Conservation (phyloP, 441 rosid genomes). For the Pelargonium citronellum region DNA sequence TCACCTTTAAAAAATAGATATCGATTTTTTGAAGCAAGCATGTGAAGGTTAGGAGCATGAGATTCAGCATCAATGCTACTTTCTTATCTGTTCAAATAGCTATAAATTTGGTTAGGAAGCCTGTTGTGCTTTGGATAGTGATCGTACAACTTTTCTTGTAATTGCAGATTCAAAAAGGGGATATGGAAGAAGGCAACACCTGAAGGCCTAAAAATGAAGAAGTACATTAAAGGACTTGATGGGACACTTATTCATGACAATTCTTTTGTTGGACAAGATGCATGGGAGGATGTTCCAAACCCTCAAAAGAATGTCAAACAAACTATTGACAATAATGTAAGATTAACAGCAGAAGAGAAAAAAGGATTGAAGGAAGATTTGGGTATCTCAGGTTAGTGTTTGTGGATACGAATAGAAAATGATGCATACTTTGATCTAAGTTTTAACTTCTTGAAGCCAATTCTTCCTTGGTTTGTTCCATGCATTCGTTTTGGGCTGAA, state of each 20-base stretch:
- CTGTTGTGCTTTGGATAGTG: neutral
- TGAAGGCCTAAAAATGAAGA: conserved; percentile 83
- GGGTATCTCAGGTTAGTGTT: conserved; percentile 52
- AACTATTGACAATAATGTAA: conserved; percentile 47
- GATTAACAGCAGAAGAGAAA: conserved; percentile 57
- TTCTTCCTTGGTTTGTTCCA: too few species aligned
- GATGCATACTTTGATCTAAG: neutral
- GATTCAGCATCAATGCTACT: neutral
- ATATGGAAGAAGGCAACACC: conserved; percentile 83
- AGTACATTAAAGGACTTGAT: conserved; percentile 66
- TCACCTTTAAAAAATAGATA: neutral
- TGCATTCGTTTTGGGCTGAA: neutral
- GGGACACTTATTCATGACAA: conserved; percentile 74
- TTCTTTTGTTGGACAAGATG: conserved; percentile 87
- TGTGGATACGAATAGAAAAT: neutral
- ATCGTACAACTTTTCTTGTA: neutral
- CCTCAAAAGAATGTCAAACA: conserved; percentile 46
- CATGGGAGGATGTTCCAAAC: conserved; percentile 70
- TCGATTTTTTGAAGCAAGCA: neutral
- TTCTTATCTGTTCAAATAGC: neutral
- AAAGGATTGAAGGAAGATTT: conserved; percentile 56
- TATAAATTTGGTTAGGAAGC: neutral
- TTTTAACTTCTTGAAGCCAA: neutral
- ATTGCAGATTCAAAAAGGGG: conserved; percentile 71
- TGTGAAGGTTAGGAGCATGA: neutral